These are phyloP conservation scores for Bombardia bombarda DNA, from an alignment of 495 filamentous ascomycete genomes.

Conservation along the genomic window DNA sequence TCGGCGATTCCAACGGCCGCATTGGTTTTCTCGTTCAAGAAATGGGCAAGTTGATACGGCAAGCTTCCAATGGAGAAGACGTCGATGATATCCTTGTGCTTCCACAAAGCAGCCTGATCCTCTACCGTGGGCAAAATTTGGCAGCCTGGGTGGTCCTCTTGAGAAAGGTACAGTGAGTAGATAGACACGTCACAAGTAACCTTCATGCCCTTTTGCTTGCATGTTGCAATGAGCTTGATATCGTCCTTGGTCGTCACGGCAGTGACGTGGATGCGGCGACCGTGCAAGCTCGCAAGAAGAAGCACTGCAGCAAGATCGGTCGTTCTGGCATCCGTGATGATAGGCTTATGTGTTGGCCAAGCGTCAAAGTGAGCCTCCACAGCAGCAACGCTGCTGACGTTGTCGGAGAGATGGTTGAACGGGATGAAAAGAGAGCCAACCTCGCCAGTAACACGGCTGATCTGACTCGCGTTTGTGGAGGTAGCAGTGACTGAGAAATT, in stretches of 20 bases:
- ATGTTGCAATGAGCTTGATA: constrained; percentile 68
- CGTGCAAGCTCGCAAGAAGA: constrained; percentile 73
- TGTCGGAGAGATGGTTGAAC: constrained; percentile 79
- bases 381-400: constrained; percentile 79
- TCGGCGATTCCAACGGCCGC: constrained; percentile 64
- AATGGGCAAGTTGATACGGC: constrained; percentile 67
- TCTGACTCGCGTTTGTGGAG: constrained; percentile 66
- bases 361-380: constrained; percentile 74
- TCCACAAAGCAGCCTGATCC: constrained; percentile 75
- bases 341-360: constrained; percentile 76
- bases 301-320: constrained; percentile 76
- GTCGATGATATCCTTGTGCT: constrained; percentile 69
- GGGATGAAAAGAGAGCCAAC: constrained; percentile 83
- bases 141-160: constrained; percentile 65
- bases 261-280: constrained; percentile 75
- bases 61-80: constrained; percentile 79
- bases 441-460: constrained; percentile 62
- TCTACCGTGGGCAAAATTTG: constrained; percentile 56
- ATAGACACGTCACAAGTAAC: constrained; percentile 82
- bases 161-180: constrained; percentile 72
- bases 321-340: constrained; percentile 79
- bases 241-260: constrained; percentile 78
- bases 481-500: constrained; percentile 82
- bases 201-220: constrained; percentile 75
- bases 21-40: constrained; percentile 40